phyloP scores from a whole-genome alignment of 768 basidiomycete species.

The Saitozyma podzolica region DNA sequence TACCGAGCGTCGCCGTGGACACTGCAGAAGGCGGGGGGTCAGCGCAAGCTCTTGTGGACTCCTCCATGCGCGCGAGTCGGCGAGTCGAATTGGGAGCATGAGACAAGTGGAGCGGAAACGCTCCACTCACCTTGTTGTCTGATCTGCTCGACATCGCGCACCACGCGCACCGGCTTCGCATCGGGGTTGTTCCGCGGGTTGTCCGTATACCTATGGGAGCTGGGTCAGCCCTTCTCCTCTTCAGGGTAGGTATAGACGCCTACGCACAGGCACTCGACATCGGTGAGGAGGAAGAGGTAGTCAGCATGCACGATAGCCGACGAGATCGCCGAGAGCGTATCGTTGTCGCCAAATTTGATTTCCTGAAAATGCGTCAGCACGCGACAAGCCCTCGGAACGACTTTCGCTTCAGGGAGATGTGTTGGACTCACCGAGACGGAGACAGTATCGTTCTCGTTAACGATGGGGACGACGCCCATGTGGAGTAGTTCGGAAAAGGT shows the following conservation, averaged over 20 bases:
- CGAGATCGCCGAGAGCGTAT: slow-evolving; percentile 95
- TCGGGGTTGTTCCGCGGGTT: slow-evolving; percentile 88
- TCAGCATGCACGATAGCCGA: slow-evolving; percentile 97
- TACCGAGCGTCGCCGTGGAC: slow-evolving; percentile 87
- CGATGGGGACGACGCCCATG: slow-evolving; percentile 95
- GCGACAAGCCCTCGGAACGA: background rate
- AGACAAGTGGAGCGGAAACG: background rate
- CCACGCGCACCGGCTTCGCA: slow-evolving; percentile 77
- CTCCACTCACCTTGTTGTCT: slow-evolving; percentile 69
- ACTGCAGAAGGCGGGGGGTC: slow-evolving; percentile 58
- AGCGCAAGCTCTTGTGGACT: background rate
- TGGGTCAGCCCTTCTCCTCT: background rate
- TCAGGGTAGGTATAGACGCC: background rate
- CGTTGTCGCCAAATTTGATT: slow-evolving; percentile 99
- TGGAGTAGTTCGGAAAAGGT: slow-evolving; percentile 86
- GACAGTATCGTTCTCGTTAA: slow-evolving; percentile 98
- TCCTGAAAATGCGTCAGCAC: slow-evolving; percentile 61
- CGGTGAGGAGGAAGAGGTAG: slow-evolving; percentile 92
- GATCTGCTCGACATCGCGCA: slow-evolving; percentile 77
- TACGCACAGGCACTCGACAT: slow-evolving; percentile 76
- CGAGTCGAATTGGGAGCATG: background rate
- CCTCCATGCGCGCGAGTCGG: no score
- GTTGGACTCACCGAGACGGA: slow-evolving; percentile 74
- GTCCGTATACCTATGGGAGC: slow-evolving; percentile 65
- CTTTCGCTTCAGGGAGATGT: background rate